Evolutionary conservation across 2,329 filamentous ascomycete species (phyloP).

Genomic region (Neofusicoccum parvum): DNA sequence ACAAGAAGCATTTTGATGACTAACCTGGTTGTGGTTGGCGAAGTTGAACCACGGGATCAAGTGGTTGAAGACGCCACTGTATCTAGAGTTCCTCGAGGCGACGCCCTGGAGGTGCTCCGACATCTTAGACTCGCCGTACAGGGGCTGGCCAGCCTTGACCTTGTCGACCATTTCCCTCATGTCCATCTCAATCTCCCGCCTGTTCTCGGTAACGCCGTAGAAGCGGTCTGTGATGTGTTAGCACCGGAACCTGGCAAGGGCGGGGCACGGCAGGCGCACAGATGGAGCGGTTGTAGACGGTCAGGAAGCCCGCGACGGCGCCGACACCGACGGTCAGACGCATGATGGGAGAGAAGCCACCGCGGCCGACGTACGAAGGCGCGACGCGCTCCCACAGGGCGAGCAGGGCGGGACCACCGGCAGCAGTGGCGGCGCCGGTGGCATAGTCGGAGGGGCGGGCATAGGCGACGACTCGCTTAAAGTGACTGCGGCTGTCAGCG

Average conservation of each 20-base stretch:
- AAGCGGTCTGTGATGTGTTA: slow-evolving; percentile 71
- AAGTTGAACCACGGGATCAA: slow-evolving; percentile 97
- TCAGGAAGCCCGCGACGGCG: slow-evolving; percentile 75
- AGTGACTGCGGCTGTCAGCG: slow-evolving; percentile 63
- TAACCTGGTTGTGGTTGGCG: slow-evolving; percentile 82
- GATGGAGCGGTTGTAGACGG: slow-evolving; percentile 81
- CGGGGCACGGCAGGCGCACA: slow-evolving; percentile 59
- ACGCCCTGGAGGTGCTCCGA: slow-evolving; percentile 92
- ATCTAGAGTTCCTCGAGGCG: slow-evolving; percentile 88
- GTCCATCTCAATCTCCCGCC: slow-evolving; percentile 89
- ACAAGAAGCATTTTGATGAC: slow-evolving; percentile 29
- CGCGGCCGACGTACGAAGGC: slow-evolving; percentile 80
- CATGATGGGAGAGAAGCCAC: slow-evolving; percentile 81
- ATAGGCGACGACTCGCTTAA: slow-evolving; percentile 87
- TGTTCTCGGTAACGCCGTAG: slow-evolving; percentile 92
- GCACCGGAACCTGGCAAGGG: slow-evolving; percentile 61
- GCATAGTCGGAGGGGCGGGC: slow-evolving; percentile 82
- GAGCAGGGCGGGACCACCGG: slow-evolving; percentile 74
- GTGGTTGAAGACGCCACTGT: slow-evolving; percentile 80
- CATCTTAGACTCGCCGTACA: slow-evolving; percentile 80
- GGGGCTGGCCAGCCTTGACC: slow-evolving; percentile 86
- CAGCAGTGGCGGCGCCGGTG: slow-evolving; percentile 67
- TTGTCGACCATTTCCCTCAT: slow-evolving; percentile 98
- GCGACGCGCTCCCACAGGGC: slow-evolving; percentile 79
- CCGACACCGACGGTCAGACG: slow-evolving; percentile 75